phyloP scores from a whole-genome alignment of 2,329 filamentous ascomycete genomes.

The Verruconis gallopava region DNA sequence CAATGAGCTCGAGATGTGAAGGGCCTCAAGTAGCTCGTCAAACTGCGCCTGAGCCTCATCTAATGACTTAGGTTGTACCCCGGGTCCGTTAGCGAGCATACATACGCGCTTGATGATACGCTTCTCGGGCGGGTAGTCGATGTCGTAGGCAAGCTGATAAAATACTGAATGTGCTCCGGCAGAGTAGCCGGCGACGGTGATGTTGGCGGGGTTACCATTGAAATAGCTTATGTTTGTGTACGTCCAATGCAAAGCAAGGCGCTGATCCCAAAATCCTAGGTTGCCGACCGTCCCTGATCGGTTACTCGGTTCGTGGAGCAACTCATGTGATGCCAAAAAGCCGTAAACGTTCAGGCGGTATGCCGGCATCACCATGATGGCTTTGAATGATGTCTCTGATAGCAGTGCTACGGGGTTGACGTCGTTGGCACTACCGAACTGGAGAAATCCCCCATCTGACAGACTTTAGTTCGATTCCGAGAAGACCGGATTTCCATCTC shows the following conservation, averaged over 20 bases:
- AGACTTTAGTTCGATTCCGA: not conserved
- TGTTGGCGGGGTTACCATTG: conserved; percentile 36
- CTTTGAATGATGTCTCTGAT: conserved; percentile 35
- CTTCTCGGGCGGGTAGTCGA: conserved; percentile 33
- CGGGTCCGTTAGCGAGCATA: conserved; percentile 42
- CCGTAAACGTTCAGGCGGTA: conserved; percentile 45
- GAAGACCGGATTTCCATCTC: conserved; percentile 4
- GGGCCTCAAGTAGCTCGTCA: conserved; percentile 32
- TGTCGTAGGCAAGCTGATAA: conserved; percentile 44
- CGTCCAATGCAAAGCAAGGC: conserved; percentile 43
- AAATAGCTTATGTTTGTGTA: conserved; percentile 38
- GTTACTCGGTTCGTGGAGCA: conserved; percentile 29
- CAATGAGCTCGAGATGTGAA: conserved; percentile 31
- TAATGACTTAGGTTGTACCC: conserved; percentile 38
- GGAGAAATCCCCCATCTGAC: conserved; percentile 42
- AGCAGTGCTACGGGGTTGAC: conserved; percentile 33
- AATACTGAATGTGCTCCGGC: conserved; percentile 44
- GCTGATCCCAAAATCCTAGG: conserved; percentile 45
- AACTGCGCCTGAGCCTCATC: conserved; percentile 38
- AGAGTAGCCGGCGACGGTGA: conserved; percentile 43
- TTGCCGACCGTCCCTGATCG: conserved; percentile 32
- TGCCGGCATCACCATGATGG: conserved; percentile 41
- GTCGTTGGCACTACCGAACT: conserved; percentile 40
- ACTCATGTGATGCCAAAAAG: conserved; percentile 38
- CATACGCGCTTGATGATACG: conserved; percentile 37